phyloP scores from a whole-genome alignment of 257 asterid species.

The Nicotiana obtusifolia region DNA sequence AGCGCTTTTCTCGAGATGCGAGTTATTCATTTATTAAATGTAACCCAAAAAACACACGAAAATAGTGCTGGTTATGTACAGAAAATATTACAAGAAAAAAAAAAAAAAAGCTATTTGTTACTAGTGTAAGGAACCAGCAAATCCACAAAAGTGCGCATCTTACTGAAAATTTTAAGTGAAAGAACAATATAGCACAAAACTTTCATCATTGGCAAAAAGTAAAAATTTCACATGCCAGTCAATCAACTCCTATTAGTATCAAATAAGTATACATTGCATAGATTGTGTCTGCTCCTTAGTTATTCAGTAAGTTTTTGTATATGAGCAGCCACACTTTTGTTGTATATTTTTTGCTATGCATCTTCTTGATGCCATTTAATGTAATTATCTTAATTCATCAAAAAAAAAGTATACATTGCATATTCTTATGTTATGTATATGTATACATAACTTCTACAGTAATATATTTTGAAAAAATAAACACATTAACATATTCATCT shows the following conservation, averaged over 20 bases:
- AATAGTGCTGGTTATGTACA: background rate
- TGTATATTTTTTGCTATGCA: no score
- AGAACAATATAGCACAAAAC: background rate
- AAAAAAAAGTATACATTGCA: no score
- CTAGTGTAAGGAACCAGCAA: background rate
- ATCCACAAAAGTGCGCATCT: background rate
- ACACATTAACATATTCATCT: background rate
- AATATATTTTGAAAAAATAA: background rate
- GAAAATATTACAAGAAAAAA: background rate
- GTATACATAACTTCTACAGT: background rate
- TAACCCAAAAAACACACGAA: background rate
- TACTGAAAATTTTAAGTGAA: background rate
- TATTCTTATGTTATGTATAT: background rate
- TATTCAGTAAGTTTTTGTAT: no score
- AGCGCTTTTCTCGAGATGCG: background rate
- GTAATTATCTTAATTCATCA: no score
- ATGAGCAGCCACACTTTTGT: no score
- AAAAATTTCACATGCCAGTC: background rate
- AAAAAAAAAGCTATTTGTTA: background rate
- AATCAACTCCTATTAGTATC: background rate
- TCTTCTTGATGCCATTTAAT: no score
- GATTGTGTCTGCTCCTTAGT: no score
- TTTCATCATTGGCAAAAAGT: background rate
- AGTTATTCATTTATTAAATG: background rate
- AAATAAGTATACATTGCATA: background rate